Evolutionary conservation across 495 filamentous ascomycete genomes (phyloP).

Genomic region (Hypomontagnella submonticulosa): DNA sequence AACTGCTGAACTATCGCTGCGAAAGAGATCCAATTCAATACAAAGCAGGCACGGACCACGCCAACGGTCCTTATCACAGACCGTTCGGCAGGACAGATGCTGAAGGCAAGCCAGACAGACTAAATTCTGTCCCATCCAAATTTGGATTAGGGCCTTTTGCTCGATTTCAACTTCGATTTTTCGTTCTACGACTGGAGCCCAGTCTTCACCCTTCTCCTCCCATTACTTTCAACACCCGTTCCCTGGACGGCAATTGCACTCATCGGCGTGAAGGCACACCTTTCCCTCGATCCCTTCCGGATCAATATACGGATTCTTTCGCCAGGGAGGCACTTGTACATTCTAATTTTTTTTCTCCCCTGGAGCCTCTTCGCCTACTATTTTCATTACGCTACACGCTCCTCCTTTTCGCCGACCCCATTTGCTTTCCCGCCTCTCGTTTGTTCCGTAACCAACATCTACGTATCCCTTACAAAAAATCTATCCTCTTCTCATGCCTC

Average conservation of each 20-base stretch:
- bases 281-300: not conserved
- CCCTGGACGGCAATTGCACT: slow-evolving; percentile 32
- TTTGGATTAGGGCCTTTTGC: slow-evolving; percentile 34
- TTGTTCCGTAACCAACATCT: slow-evolving; percentile 50
- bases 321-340: slow-evolving; percentile 25
- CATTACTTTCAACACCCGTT: slow-evolving; percentile 26
- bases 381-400: slow-evolving; percentile 24
- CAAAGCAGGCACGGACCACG: too few relatives aligned
- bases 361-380: slow-evolving; percentile 9
- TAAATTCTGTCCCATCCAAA: slow-evolving; percentile 26
- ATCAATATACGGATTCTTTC: slow-evolving; percentile 4
- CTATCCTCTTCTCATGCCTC: slow-evolving; percentile 74
- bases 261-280: slow-evolving; percentile 24
- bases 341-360: slow-evolving; percentile 34
- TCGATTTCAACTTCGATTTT: slow-evolving; percentile 49
- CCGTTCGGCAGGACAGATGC: too few relatives aligned
- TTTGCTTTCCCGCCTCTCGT: slow-evolving; percentile 46
- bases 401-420: slow-evolving; percentile 35
- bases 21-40: too few relatives aligned
- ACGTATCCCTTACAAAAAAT: slow-evolving; percentile 31
- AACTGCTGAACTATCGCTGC: too few relatives aligned
- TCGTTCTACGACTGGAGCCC: slow-evolving; percentile 46
- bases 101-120: not conserved
- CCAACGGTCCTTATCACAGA: too few relatives aligned
- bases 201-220: slow-evolving; percentile 26